Conservation (phyloP, 345 rosid genomes). For the Trapa incisa region DNA sequence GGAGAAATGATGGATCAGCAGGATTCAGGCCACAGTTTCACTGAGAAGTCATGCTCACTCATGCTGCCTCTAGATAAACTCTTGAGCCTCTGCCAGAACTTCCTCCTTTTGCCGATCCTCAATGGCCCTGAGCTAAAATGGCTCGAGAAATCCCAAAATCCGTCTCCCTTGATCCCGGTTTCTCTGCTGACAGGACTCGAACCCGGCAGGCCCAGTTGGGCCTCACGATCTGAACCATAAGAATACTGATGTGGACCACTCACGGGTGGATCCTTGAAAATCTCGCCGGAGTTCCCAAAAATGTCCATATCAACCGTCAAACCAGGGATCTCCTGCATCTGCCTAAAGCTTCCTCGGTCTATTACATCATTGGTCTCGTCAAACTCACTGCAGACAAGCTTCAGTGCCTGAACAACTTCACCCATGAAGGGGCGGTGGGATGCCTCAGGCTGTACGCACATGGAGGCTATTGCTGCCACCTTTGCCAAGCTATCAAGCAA, state of each 20-base stretch:
- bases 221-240: conserved; percentile 9
- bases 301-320: conserved; percentile 9
- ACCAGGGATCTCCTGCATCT: conserved; percentile 9
- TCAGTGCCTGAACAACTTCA: conserved; percentile 91
- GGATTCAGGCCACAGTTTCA: conserved; percentile 26
- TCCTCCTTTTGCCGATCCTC: conserved; percentile 25
- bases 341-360: conserved; percentile 7
- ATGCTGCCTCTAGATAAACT: conserved; percentile 39
- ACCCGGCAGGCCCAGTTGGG: conserved; percentile 13
- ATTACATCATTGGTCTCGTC: conserved; percentile 24
- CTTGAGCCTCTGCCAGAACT: conserved; percentile 41
- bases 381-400: conserved; percentile 49
- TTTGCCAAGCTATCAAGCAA: conserved; percentile 29
- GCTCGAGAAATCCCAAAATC: conserved; percentile 24
- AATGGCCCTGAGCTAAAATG: conserved; percentile 37
- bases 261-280: conserved; percentile 10
- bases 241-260: not conserved
- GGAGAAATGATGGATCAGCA: conserved; percentile 1
- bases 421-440: conserved; percentile 98
- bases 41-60: conserved; percentile 37
- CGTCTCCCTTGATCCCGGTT: conserved; percentile 19
- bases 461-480: conserved; percentile 66
- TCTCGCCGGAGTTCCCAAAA: conserved; percentile 18
- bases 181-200: conserved; percentile 9
- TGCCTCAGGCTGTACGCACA: conserved; percentile 95